phyloP scores from a whole-genome alignment of 2,329 filamentous ascomycete genomes.

The Thielaviopsis euricoi region DNA sequence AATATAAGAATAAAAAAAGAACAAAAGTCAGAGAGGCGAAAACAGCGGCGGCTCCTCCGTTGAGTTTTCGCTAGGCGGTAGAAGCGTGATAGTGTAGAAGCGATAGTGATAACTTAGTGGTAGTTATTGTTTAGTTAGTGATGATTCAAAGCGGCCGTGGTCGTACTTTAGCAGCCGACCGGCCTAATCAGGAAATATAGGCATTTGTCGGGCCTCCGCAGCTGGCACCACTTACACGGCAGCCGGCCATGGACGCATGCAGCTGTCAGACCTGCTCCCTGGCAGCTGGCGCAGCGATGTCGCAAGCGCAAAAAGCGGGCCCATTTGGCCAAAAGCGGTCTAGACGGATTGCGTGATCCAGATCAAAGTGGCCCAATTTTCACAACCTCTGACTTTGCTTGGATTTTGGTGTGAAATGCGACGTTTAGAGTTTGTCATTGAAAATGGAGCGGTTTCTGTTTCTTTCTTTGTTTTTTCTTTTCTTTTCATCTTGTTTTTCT shows the following conservation, averaged over 20 bases:
- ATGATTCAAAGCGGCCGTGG: too few species aligned
- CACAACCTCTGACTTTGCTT: not conserved
- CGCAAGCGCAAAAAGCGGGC: slow-evolving; percentile 8
- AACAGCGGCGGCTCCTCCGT: not conserved
- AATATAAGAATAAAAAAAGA: not conserved
- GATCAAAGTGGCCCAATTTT: slow-evolving; percentile 5
- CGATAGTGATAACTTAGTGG: too few species aligned
- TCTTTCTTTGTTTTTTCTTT: not conserved
- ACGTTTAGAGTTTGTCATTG: too few species aligned
- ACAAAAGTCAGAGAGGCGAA: not conserved
- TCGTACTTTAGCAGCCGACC: too few species aligned
- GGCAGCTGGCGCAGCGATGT: not conserved
- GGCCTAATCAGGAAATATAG: not conserved
- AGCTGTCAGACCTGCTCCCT: not conserved
- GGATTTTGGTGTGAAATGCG: not conserved
- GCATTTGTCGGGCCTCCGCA: slow-evolving; percentile 1
- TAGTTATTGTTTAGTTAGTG: too few species aligned
- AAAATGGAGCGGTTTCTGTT: too few species aligned
- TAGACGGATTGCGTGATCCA: slow-evolving; percentile 12
- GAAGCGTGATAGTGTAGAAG: too few species aligned
- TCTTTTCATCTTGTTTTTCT: not conserved
- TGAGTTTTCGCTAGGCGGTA: too few species aligned
- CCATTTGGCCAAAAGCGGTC: slow-evolving; percentile 7
- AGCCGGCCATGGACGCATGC: not conserved
- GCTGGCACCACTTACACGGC: slow-evolving; percentile 6